Conservation (phyloP, 352 stramenopile species). For the Phytophthora uliginosa region DNA sequence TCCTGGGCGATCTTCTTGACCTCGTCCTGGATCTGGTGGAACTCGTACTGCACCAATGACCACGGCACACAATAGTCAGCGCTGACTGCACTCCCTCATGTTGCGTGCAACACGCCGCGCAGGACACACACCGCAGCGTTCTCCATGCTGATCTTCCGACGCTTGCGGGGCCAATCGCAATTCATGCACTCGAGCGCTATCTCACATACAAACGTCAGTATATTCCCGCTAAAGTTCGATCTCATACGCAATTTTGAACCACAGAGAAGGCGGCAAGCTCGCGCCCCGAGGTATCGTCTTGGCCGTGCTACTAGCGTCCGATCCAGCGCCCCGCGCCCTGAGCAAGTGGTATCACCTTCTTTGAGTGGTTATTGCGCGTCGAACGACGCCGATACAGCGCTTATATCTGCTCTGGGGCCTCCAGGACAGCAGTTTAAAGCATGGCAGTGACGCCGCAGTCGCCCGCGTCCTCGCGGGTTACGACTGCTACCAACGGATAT, state of each 20-base stretch:
- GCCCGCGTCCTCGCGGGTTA: constrained; percentile 22
- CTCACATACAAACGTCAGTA: constrained; percentile 25
- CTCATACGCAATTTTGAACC: constrained; percentile 16
- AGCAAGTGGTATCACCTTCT: constrained; percentile 1
- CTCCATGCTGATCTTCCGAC: constrained; percentile 63
- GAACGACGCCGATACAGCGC: neutral
- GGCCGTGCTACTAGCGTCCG: constrained; percentile 7
- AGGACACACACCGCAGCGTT: constrained; percentile 50
- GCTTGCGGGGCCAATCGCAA: constrained; percentile 47
- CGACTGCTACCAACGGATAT: constrained; percentile 17
- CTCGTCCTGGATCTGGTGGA: constrained; percentile 87
- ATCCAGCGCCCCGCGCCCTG: neutral
- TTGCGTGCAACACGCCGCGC: neutral
- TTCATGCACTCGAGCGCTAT: constrained; percentile 23
- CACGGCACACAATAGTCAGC: neutral
- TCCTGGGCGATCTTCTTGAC: constrained; percentile 90
- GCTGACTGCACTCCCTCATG: neutral
- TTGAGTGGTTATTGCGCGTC: neutral
- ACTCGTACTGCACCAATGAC: constrained; percentile 69
- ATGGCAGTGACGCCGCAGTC: constrained; percentile 48
- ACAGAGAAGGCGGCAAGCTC: constrained; percentile 22
- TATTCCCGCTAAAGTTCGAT: constrained; percentile 20
- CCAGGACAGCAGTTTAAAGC: neutral
- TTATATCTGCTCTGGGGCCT: neutral
- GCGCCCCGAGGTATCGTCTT: constrained; percentile 3